Evolutionary conservation across 306 rosid genomes (phyloP).

Genomic region (Lathyrus aphaca): DNA sequence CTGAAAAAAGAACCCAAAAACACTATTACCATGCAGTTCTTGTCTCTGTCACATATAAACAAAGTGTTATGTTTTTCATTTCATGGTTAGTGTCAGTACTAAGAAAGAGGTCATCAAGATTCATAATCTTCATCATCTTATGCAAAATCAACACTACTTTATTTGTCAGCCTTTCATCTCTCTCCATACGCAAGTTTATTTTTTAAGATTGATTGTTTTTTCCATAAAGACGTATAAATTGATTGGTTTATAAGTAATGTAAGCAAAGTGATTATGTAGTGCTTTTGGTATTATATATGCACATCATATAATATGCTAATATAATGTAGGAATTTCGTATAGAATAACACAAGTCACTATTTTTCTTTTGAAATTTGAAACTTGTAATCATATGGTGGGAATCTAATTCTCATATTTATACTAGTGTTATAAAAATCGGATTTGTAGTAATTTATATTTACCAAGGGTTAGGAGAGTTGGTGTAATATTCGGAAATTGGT

Average conservation of each 20-base stretch:
- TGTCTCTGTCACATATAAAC: conserved; percentile 41
- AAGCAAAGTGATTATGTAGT: conserved; percentile 13
- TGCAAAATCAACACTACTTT: conserved; percentile 21
- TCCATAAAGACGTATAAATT: conserved; percentile 7
- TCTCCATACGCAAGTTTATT: neutral
- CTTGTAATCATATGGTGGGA: conserved; percentile 42
- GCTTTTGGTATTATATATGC: conserved; percentile 37
- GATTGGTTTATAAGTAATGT: conserved; percentile 40
- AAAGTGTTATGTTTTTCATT: conserved; percentile 43
- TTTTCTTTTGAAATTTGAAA: conserved; percentile 39
- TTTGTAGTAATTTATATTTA: too few relatives aligned
- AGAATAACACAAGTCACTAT: conserved; percentile 35
- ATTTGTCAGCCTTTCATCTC: conserved; percentile 47
- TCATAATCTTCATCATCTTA: conserved; percentile 35
- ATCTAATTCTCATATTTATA: conserved; percentile 52
- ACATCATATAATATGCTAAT: conserved; percentile 20
- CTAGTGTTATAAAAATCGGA: too few relatives aligned
- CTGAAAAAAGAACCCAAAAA: conserved; percentile 44
- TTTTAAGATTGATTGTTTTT: neutral
- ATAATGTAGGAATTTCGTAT: conserved; percentile 37
- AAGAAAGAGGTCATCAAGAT: conserved; percentile 44
- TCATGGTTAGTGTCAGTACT: conserved; percentile 53
- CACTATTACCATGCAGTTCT: conserved; percentile 46
- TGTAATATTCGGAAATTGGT: conserved; percentile 8
- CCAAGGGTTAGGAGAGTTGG: neutral